phyloP scores from a whole-genome alignment of 352 stramenopile genomes.

The Pythium aquatile region DNA sequence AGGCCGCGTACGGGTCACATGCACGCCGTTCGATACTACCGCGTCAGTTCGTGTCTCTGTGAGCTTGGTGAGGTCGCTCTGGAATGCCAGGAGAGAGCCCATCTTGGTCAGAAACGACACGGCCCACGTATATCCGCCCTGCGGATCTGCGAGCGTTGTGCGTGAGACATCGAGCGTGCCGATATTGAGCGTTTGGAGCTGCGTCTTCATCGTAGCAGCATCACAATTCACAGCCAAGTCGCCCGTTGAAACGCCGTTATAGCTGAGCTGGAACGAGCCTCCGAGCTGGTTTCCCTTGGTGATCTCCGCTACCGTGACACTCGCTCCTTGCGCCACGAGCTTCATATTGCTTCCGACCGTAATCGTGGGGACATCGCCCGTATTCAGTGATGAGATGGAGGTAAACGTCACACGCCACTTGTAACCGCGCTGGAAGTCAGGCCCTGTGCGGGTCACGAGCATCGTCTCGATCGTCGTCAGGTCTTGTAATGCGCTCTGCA shows the following conservation, averaged over 20 bases:
- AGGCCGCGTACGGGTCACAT: constrained; percentile 37
- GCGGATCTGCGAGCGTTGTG: constrained; percentile 56
- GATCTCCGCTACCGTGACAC: constrained; percentile 35
- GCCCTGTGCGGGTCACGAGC: constrained; percentile 48
- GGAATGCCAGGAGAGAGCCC: constrained; percentile 43
- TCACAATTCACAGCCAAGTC: constrained; percentile 81
- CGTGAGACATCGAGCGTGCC: constrained; percentile 65
- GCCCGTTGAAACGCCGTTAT: constrained; percentile 45
- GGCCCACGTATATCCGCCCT: constrained; percentile 93
- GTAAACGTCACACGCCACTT: constrained; percentile 82
- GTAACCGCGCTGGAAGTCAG: constrained; percentile 61
- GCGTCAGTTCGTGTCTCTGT: constrained; percentile 52
- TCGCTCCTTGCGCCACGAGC: constrained; percentile 38
- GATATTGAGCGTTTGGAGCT: constrained; percentile 51
- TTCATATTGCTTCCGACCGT: constrained; percentile 41
- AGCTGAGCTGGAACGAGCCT: constrained; percentile 64
- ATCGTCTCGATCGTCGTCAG: constrained; percentile 65
- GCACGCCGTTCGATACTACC: constrained; percentile 46
- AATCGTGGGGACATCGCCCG: constrained; percentile 57
- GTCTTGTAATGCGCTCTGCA: constrained; percentile 61
- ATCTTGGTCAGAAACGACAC: constrained; percentile 89
- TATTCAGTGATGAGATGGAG: constrained; percentile 44
- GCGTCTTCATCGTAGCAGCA: constrained; percentile 61
- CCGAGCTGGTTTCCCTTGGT: constrained; percentile 63
- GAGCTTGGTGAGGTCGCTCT: constrained; percentile 31